A percentile compares a stretch with the other conserved stretches of the same genome.
Evolutionary conservation across 2,329 filamentous ascomycete species (phyloP).

Genomic region (Stachybotrys chartarum): DNA sequence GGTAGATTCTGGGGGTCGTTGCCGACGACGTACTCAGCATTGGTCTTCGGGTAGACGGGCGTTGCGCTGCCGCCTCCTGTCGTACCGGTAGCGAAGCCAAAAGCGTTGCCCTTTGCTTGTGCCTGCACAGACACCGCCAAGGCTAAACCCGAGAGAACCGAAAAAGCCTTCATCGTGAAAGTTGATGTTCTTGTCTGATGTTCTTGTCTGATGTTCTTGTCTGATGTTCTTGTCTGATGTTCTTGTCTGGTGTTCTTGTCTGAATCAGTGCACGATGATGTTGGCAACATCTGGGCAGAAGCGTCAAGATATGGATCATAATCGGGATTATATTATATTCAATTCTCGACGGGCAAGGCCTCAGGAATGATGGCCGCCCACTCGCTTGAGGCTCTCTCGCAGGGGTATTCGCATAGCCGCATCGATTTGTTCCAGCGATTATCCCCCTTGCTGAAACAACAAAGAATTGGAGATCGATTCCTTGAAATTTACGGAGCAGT

Average conservation of each 20-base stretch:
- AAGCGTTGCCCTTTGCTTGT: conserved; percentile 1
- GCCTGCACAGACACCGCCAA: neutral
- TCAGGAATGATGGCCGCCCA: neutral
- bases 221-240: no score
- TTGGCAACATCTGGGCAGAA: neutral
- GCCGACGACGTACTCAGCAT: conserved; percentile 3
- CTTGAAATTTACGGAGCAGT: neutral
- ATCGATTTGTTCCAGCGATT: no score
- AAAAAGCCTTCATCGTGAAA: neutral
- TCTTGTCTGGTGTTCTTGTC: neutral
- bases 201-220: no score
- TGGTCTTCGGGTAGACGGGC: conserved; percentile 8
- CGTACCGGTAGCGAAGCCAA: conserved; percentile 8
- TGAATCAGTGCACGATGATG: neutral
- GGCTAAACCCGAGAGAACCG: neutral
- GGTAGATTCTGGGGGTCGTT: neutral
- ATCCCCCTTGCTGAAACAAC: neutral
- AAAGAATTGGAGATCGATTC: neutral
- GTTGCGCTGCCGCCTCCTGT: conserved; percentile 8
- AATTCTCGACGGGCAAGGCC: neutral
- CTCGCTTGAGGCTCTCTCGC: neutral
- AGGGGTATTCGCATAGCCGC: neutral
- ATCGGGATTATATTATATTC: neutral
- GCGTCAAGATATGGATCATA: neutral
- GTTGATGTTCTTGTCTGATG: neutral